Base-by-base conservation (phyloP, 2,329 filamentous ascomycete species). In the Exophiala aquamarina region DNA sequence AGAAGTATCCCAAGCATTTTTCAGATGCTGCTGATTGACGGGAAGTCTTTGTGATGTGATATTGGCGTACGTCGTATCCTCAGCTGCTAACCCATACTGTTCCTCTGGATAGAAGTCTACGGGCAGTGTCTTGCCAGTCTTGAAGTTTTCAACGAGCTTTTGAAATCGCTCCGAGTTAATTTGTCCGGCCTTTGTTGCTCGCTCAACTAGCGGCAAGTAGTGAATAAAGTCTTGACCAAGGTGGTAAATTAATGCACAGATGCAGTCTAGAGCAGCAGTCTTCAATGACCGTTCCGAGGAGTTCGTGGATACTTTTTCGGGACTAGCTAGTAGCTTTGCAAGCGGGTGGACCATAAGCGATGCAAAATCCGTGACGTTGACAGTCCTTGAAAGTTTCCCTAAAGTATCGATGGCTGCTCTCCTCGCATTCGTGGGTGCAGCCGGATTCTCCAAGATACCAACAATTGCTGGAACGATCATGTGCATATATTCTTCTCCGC, bases 401-500 rank as follows among this genome's bases (percentile, higher is more conserved):
- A 98, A 84, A 0, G 90, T 95, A 61, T 98, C 94, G 57, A 98
- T 97, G 0, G 92, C 92, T 18, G 84, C 83, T 66, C 90, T 94
- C 43, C 89, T 81, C 38, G 96, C 82, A 49, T 85, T 85, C 1
- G 81, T 74, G 6, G 90, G 89, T 54, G 94, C 88, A 9, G 86
- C 84, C 23, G 86, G 81, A 62, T 89, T 94, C 65, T 98, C 92
- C 62, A 98, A 97, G 39, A 95, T 87, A 35, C 87, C 84, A 7
- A 98, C 91, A 61, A 98, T 90, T 28, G 95, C 89, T 0, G 93
- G 93, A 41, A 98, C 89, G 57, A 99, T 97, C 42, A 98, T 77
- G 65, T 98, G 93, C 93, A 98, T 98, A 66, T 98, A 98, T 66
- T 98, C 93, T 65, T 98, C 93, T 9, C 87, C 88, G 62, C 91